These are phyloP conservation scores for Actinomucor elegans DNA, from an alignment of 371 early-diverging fungal genomes.

Conservation along the genomic window DNA sequence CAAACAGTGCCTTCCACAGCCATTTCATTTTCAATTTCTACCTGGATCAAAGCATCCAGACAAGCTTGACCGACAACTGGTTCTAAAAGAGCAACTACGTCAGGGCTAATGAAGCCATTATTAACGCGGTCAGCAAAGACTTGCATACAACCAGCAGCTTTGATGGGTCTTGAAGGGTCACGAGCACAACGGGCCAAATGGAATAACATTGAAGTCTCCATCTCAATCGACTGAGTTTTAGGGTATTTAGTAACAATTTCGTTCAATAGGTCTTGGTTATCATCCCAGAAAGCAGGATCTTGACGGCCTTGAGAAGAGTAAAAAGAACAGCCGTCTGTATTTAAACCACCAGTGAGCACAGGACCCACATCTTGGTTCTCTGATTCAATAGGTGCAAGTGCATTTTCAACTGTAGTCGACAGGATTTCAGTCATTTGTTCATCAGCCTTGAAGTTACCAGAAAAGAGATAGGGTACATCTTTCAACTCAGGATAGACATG, in stretches of 20 bases:
- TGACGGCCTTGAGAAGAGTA: constrained; percentile 88
- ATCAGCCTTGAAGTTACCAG: constrained; percentile 66
- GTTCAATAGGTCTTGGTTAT: constrained; percentile 67
- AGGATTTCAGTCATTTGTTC: constrained; percentile 51
- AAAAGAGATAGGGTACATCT: constrained; percentile 66
- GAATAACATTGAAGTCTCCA: constrained; percentile 89
- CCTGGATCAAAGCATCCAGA: constrained; percentile 69
- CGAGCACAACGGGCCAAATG: constrained; percentile 72
- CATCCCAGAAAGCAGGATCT: constrained; percentile 79
- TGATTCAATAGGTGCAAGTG: constrained; percentile 26
- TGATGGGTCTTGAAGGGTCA: constrained; percentile 51
- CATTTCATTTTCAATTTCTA: constrained; percentile 45
- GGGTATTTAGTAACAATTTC: constrained; percentile 55
- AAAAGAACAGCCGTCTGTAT: constrained; percentile 89
- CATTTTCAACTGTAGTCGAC: constrained; percentile 29
- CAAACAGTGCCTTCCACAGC: constrained; percentile 65
- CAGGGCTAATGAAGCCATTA: constrained; percentile 74
- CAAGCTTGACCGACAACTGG: constrained; percentile 68
- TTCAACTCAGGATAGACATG: constrained; percentile 26
- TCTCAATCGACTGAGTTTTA: constrained; percentile 76
- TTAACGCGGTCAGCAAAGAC: constrained; percentile 80
- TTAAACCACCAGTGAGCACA: constrained; percentile 72
- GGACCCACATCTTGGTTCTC: constrained; percentile 37
- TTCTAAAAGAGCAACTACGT: constrained; percentile 60
- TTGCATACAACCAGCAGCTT: constrained; percentile 83